Base-by-base conservation (phyloP, 1,139 yeast species). In the Meyerozyma carpophila region DNA sequence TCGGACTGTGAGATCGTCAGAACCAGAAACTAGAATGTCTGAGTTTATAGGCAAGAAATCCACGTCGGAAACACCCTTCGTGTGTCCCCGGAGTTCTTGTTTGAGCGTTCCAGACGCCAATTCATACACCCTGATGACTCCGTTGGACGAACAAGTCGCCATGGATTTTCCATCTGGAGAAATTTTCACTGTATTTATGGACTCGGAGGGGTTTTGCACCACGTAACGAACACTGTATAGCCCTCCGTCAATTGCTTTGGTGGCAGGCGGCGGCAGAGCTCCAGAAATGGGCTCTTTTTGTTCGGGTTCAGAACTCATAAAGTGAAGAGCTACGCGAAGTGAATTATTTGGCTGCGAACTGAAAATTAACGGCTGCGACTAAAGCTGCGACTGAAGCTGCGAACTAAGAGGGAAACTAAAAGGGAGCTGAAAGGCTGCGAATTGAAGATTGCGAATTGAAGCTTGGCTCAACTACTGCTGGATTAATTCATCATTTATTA, bases 1-100 rank as follows among this genome's bases (percentile, higher is more conserved):
- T 37, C 93, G 73, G 6, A 91, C 74, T 0, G 95, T 82, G 49
- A 82, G 71, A 61, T 93, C 98, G 58, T 93, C 98, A 0, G 95
- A 84, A 1, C 85, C 93, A 0, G 95, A 80, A 2, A 95, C 97
- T 5, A 93, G 50, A 41, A 84, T 77, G 46, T 71, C 68, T n/a
- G 85, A 74, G 58, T 86, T 84, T 28, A 66, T 63, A 2, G 93
- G 91, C 0, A 93, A 79, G 79, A 90, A 93, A 28, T 76, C 74
- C 1, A 89, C 55, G 48, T 82, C 88, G 5, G 88, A 82, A 3
- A 89, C 66, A 0, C 95, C 95, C 42, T 67, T 72, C 4, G 77
- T 60, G 55, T 89, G 96, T 1, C 91, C 93, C 5, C 53, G 56
- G 5, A 85, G 59, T 3, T 71, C 66, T 14, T 32, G 42, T 21